These are phyloP conservation scores for Lactarius sp. DNA, from an alignment of 768 basidiomycete genomes.

Conservation along the genomic window DNA sequence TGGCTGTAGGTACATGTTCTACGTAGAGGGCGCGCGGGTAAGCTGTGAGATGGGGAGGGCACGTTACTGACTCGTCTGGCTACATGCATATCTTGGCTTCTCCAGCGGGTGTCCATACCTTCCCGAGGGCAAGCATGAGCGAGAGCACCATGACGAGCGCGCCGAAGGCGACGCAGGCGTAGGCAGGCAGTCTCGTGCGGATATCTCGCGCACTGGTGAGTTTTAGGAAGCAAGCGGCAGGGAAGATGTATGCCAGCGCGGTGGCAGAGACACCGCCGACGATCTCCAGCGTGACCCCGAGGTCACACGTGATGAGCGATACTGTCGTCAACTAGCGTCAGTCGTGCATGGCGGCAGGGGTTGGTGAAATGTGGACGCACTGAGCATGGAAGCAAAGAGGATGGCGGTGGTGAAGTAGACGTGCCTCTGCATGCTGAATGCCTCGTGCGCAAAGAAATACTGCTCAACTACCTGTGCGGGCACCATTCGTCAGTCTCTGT, in stretches of 20 bases:
- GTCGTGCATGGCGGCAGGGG: neutral
- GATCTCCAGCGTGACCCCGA: slow-evolving; percentile 97
- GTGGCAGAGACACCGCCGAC: slow-evolving; percentile 96
- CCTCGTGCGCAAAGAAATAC: slow-evolving; percentile 88
- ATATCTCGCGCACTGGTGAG: slow-evolving; percentile 63
- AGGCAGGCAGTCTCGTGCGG: slow-evolving; percentile 65
- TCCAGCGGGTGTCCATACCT: slow-evolving; percentile 72
- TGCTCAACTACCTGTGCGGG: slow-evolving; percentile 79
- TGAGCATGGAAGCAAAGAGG: slow-evolving; percentile 73
- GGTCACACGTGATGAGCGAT: slow-evolving; percentile 87
- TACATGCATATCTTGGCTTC: slow-evolving; percentile 67
- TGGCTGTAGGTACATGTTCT: slow-evolving; percentile 19
- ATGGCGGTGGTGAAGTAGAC: slow-evolving; percentile 87
- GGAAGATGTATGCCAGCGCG: slow-evolving; percentile 89
- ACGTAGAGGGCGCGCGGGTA: neutral
- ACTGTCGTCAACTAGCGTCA: slow-evolving; percentile 43
- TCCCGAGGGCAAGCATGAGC: slow-evolving; percentile 67
- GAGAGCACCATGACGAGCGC: slow-evolving; percentile 71
- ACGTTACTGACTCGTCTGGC: slow-evolving; percentile 2
- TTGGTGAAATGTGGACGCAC: slow-evolving; percentile 40
- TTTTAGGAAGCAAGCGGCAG: slow-evolving; percentile 81
- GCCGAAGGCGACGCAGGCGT: slow-evolving; percentile 70
- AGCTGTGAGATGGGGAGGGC: neutral
- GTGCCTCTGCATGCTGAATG: slow-evolving; percentile 79
- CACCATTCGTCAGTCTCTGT: neutral